A percentile compares a stretch with the other conserved stretches of the same genome.
phyloP scores from a whole-genome alignment of 139 green algal species.

The Bryopsis sp. region DNA sequence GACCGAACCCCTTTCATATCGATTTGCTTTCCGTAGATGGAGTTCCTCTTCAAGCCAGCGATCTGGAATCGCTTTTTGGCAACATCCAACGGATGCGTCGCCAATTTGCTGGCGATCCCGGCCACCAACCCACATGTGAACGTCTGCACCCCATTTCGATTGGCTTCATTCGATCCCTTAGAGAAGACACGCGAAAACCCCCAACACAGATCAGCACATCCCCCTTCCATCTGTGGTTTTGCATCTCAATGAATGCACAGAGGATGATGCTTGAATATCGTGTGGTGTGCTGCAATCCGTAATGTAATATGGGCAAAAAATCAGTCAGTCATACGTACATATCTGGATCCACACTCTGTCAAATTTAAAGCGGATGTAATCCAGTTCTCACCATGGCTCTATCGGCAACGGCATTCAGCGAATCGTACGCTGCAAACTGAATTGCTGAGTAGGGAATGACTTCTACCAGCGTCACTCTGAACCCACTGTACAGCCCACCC shows the following conservation, averaged over 20 bases:
- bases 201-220: slow-evolving; percentile 1
- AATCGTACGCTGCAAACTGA: slow-evolving; percentile 95
- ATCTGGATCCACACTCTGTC: too few species aligned
- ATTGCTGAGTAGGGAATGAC: slow-evolving; percentile 96
- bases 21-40: slow-evolving; percentile 66
- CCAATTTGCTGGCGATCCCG: slow-evolving; percentile 79
- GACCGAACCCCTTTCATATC: slow-evolving; percentile 31
- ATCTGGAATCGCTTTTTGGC: slow-evolving; percentile 96
- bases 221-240: background rate
- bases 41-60: slow-evolving; percentile 51
- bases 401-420: too few species aligned
- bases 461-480: slow-evolving; percentile 86
- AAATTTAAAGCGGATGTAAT: too few species aligned
- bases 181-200: too few species aligned
- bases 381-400: too few species aligned
- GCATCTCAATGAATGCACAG: background rate
- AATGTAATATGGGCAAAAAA: too few species aligned
- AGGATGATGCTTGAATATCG: too few species aligned
- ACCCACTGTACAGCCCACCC: slow-evolving; percentile 64
- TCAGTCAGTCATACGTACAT: too few species aligned
- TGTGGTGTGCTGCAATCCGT: too few species aligned
- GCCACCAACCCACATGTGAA: slow-evolving; percentile 43
- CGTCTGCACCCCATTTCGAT: slow-evolving; percentile 12
- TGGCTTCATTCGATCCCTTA: background rate
- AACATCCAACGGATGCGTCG: slow-evolving; percentile 90